Evolutionary conservation across 768 basidiomycete genomes (phyloP).

Genomic region (Kwoniella sp.): DNA sequence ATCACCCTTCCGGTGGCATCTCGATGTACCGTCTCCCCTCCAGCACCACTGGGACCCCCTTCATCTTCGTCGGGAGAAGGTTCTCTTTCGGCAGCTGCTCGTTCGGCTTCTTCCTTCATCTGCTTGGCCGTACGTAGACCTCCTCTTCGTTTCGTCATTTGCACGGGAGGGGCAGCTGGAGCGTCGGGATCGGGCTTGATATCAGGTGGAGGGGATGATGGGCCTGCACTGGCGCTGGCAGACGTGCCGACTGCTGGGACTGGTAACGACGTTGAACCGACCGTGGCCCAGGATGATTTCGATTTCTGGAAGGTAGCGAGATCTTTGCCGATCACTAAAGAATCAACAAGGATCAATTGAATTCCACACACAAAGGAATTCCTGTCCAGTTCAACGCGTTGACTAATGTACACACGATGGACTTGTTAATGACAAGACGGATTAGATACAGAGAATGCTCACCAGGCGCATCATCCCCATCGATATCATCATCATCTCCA

Average conservation of each 20-base stretch:
- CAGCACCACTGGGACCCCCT: slow-evolving; percentile 31
- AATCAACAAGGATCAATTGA: not conserved
- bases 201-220: slow-evolving; percentile 27
- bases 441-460: too few species aligned
- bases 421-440: too few species aligned
- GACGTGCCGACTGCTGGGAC: slow-evolving; percentile 2
- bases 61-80: slow-evolving; percentile 32
- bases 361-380: too few species aligned
- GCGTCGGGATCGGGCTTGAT: slow-evolving; percentile 58
- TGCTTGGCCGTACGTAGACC: slow-evolving; percentile 78
- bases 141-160: slow-evolving; percentile 59
- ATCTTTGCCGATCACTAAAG: slow-evolving; percentile 47
- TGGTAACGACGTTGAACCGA: slow-evolving; percentile 36
- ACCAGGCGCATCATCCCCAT: slow-evolving; percentile 55
- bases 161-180: slow-evolving; percentile 18
- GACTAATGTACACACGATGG: too few species aligned
- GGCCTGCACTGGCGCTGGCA: slow-evolving; percentile 8
- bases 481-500: slow-evolving; percentile 41
- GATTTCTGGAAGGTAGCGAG: slow-evolving; percentile 48
- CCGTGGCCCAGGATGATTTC: slow-evolving; percentile 45
- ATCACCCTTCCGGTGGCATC: slow-evolving; percentile 85
- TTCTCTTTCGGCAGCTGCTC: slow-evolving; percentile 56
- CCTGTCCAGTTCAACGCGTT: too few species aligned
- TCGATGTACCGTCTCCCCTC: slow-evolving; percentile 79
- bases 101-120: slow-evolving; percentile 62